Evolutionary conservation across 331 rosid species (phyloP), one percentile per base, ranked within the genome.

Genomic region (Quercus lobata): DNA sequence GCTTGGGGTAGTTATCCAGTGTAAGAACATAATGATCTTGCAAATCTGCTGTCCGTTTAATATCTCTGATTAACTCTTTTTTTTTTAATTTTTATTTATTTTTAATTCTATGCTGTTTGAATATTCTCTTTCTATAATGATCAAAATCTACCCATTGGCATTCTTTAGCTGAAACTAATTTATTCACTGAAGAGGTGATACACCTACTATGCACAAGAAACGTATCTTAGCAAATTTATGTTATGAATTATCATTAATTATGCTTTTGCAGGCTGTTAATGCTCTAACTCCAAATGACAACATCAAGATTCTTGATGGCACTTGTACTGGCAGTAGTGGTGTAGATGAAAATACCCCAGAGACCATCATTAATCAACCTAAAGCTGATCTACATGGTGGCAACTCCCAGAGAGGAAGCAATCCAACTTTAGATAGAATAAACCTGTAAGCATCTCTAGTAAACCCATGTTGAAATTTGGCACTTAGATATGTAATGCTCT

Each of bases 391-490:
- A 75, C 82, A 61, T 63, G 72, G 74, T 55, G 76, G 85, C 80
- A 83, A 75, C 73, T 81, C 85, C 84, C 84, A 77, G 77, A 76
- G 84, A 72, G 93, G 83, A 88, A 84, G 76, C 85, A 89, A 77
- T 71, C 84, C 91, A 49, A 91, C 98, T 65, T 84, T 93, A 71
- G 91, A 93, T 76, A 89, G 99, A 92, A 91, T 90, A 60, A 90
- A 91, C 74, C 86, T 96, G 98, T 91, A 86, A 93, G 97, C 78
- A 75, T 57, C 72, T 76, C 53, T 75, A 52, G 63, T 68, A 71
- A 24, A 41, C 77, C 73, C 30, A 29, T 71, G 21, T 52, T 57
- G 71, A 76, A 55, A 57, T 9, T 15, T 16, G 25, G 52, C 72
- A 71, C 74, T 68, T 7, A 21, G 61, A 27, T 76, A 29, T 30